Evolutionary conservation across 371 early-diverging fungal species (phyloP).

Genomic region (Phascolomyces articulosus): DNA sequence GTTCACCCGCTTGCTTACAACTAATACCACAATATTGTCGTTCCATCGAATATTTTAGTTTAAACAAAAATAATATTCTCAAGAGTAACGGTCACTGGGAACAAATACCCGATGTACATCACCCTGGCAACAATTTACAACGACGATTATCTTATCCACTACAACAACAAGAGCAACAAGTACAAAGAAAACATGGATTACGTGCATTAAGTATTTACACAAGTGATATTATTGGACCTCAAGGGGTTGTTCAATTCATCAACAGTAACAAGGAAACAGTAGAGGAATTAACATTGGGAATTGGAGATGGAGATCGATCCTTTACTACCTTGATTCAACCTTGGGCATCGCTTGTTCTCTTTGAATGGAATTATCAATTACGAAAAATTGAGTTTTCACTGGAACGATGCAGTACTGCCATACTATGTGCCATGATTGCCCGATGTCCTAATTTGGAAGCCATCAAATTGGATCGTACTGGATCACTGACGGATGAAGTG

Average conservation of each 20-base stretch:
- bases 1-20: not conserved
- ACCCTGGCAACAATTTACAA: not conserved
- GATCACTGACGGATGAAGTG: not conserved
- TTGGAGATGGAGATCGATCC: conserved; percentile 1
- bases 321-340: conserved; percentile 3
- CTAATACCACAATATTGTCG: not conserved
- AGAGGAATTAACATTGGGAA: not conserved
- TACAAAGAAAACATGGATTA: not conserved
- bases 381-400: not conserved
- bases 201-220: conserved; percentile 2
- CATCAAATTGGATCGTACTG: not conserved
- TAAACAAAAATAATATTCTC: not conserved
- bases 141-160: not conserved
- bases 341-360: not conserved
- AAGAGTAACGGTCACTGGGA: conserved; percentile 3
- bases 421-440: not conserved
- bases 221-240: conserved; percentile 4
- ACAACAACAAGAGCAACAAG: not conserved
- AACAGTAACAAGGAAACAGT: not conserved
- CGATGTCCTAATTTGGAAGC: not conserved
- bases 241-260: not conserved
- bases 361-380: not conserved
- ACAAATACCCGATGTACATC: not conserved
- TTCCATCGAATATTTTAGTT: not conserved
- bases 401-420: not conserved